Percentiles rank a stretch among this genome's conserved stretches.
Evolutionary conservation across 169 alveolate species (phyloP).

Genomic region (Plasmodium ovale): DNA sequence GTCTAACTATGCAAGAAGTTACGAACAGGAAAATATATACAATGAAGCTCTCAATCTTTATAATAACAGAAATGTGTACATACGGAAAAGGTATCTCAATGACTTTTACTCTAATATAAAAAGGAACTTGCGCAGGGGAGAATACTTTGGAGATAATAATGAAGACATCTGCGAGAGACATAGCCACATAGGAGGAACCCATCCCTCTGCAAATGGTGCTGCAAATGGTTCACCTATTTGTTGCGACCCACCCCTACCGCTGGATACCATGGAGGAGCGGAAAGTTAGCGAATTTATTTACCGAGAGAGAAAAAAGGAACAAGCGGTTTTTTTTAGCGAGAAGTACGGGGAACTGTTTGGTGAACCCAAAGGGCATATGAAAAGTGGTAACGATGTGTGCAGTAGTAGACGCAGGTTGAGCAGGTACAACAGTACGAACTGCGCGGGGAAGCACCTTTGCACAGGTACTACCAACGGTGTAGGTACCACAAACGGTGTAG

Average conservation of each 20-base stretch:
- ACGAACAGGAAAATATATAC: conserved; percentile 62
- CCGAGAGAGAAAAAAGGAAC: conserved; percentile 11
- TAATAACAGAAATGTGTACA: conserved; percentile 35
- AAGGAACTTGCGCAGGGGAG: background rate
- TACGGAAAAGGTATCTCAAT: conserved; percentile 28
- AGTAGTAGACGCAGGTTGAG: background rate
- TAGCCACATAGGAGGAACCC: too few species aligned
- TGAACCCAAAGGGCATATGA: background rate
- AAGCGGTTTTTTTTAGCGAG: background rate
- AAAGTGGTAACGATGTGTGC: background rate
- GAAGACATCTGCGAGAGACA: too few species aligned
- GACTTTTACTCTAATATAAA: conserved; percentile 12
- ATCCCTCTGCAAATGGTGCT: too few species aligned
- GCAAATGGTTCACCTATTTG: too few species aligned
- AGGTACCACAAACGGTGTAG: too few species aligned
- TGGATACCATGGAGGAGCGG: background rate
- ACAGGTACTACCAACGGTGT: background rate
- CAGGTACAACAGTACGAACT: background rate
- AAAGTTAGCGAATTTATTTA: background rate
- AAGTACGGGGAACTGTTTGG: conserved; percentile 22
- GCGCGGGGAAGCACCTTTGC: too few species aligned
- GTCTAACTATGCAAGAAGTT: conserved; percentile 58
- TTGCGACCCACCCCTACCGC: too few species aligned
- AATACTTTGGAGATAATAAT: conserved; percentile 38
- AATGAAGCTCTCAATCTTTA: conserved; percentile 49